These are phyloP conservation scores for Apocynum venetum DNA, from an alignment of 257 asterid species.

Conservation along the genomic window DNA sequence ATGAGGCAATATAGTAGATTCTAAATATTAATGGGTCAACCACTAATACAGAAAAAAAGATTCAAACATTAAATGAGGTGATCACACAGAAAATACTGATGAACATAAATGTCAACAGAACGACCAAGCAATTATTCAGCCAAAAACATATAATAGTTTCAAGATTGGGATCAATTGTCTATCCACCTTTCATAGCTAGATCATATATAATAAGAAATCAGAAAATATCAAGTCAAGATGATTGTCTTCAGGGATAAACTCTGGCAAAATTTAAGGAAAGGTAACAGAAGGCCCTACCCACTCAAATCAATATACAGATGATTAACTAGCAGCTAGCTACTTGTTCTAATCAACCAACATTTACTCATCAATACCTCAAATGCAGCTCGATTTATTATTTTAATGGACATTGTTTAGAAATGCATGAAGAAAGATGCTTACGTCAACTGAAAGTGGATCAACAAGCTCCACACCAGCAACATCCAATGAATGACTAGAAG, in stretches of 20 bases:
- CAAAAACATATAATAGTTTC: neutral
- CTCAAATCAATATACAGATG: neutral
- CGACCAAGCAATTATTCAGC: neutral
- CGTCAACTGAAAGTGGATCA: constrained; percentile 91
- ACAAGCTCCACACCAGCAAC: constrained; percentile 95
- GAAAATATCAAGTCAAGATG: neutral
- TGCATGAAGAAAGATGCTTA: constrained; percentile 33
- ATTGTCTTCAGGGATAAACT: neutral
- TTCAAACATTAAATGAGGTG: neutral
- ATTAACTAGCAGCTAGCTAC: neutral
- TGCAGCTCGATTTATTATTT: neutral
- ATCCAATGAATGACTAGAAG: constrained; percentile 92
- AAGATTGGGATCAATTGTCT: neutral
- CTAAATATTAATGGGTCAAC: neutral
- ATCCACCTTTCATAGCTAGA: neutral
- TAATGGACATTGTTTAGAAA: neutral
- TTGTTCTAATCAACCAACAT: neutral
- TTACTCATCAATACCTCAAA: neutral
- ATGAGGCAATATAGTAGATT: neutral
- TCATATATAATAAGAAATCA: neutral
- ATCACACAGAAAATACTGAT: neutral
- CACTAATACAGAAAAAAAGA: neutral
- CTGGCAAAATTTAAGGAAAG: too few relatives aligned
- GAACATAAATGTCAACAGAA: neutral
- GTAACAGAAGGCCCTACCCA: neutral